phyloP scores from a whole-genome alignment of 2,329 filamentous ascomycete genomes.

The Leptographium radiaticola region DNA sequence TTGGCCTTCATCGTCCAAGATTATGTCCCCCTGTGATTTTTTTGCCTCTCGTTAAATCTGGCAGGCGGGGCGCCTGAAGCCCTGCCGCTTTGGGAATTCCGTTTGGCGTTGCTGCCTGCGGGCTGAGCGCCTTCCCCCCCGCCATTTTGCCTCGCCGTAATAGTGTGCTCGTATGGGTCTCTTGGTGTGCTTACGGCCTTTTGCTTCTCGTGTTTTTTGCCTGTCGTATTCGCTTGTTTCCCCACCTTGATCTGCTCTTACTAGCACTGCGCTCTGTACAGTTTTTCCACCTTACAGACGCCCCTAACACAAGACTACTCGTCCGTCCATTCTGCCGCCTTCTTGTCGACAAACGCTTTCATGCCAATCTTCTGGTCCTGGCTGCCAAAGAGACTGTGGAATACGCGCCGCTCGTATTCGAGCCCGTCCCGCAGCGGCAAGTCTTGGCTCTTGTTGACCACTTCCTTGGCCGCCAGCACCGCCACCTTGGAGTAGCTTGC shows the following conservation, averaged over 20 bases:
- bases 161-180: too few relatives aligned
- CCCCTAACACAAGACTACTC: slow-evolving; percentile 34
- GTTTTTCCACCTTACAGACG: too few relatives aligned
- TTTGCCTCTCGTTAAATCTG: not conserved
- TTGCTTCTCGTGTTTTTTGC: too few relatives aligned
- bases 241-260: too few relatives aligned
- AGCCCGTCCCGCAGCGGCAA: slow-evolving; percentile 76
- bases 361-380: slow-evolving; percentile 96
- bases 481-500: slow-evolving; percentile 78
- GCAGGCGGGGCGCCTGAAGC: not conserved
- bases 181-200: too few relatives aligned
- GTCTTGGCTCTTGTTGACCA: slow-evolving; percentile 98
- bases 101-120: not conserved
- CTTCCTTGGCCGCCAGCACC: slow-evolving; percentile 84
- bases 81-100: not conserved
- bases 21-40: not conserved
- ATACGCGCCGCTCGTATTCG: slow-evolving; percentile 86
- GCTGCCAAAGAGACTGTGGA: slow-evolving; percentile 87
- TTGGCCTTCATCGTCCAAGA: not conserved
- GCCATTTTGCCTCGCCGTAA: not conserved
- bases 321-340: slow-evolving; percentile 82
- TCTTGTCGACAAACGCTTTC: slow-evolving; percentile 91
- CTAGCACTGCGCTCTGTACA: too few relatives aligned
- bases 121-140: not conserved
- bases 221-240: too few relatives aligned